Evolutionary conservation across 352 stramenopile genomes (phyloP), one percentile per base, ranked within the genome.

Genomic region (Globisporangium paroecandrum): DNA sequence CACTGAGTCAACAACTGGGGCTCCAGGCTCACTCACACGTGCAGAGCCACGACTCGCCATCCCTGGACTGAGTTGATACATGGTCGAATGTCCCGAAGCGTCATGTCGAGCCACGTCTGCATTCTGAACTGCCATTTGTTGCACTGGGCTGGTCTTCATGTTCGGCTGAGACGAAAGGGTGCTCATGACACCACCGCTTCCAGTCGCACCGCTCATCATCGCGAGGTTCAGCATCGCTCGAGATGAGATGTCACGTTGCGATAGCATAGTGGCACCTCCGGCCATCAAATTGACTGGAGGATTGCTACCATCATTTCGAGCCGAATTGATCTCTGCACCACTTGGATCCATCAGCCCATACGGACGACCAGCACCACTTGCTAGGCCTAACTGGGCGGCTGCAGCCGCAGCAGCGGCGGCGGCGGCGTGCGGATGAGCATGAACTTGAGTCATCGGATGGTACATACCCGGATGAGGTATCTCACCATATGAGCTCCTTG

Each of bases 171-270:
- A 51, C 25, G 51, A 10, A 47, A 74, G 73, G 22, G 64, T 51
- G n/a, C 54, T 68, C 15, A 58, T 32, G 58, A 57, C 65, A 51
- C 41, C 46, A 8, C 53, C 57, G 25, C 34, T 70, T 34, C 69
- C 66, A n/a, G 54, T 67, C 9, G 47, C 32, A 49, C 73, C 81
- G 46, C 72, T 81, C 70, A 87, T 79, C 66, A 86, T 82, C 10
- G 74, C 72, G 56, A 90, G 74, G 64, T 73, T 82, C 62, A 89
- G 74, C 74, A 93, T 90, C 51, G 76, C 66, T 24, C 69, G 81
- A 25, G 82, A 84, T 4, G 82, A 76, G 1, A 64, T 69, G 34
- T 90, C 82, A 25, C 82, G 78, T 12, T 72, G 74, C 13, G 68
- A 65, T 38, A 82, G 74, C 59, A 70, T 46, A 9, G 41, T 71